These are phyloP conservation scores for Cicer chorassanicum DNA, from an alignment of 306 rosid genomes.

Conservation along the genomic window DNA sequence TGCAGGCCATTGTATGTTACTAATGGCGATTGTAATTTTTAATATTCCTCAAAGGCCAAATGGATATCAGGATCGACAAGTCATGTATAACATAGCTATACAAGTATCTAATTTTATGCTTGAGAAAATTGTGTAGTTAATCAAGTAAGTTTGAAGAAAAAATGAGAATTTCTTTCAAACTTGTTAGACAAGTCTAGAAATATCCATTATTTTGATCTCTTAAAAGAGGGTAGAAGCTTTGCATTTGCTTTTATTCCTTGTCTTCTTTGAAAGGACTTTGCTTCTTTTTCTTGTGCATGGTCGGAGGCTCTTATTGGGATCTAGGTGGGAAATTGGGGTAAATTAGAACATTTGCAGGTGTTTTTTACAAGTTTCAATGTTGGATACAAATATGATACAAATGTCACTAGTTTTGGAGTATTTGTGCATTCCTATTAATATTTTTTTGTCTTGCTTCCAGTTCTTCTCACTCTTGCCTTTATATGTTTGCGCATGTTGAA, in stretches of 20 bases:
- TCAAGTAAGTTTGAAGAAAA: constrained; percentile 24
- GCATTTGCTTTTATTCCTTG: constrained; percentile 2
- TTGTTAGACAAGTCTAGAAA: constrained; percentile 16
- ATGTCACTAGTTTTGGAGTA: background rate
- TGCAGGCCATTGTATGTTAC: constrained; percentile 20
- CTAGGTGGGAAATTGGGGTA: background rate
- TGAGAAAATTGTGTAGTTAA: constrained; percentile 23
- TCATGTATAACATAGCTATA: background rate
- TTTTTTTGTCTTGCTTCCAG: constrained; percentile 21
- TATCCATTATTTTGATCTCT: constrained; percentile 11
- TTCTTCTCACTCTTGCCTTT: constrained; percentile 27
- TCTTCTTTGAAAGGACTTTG: constrained; percentile 8
- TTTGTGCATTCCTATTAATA: background rate
- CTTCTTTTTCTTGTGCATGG: background rate
- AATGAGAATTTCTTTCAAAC: constrained; percentile 6
- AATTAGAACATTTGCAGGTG: background rate
- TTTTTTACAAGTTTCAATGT: constrained; percentile 1
- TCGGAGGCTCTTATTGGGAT: background rate
- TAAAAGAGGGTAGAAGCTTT: background rate
- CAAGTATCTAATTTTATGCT: background rate
- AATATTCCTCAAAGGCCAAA: background rate
- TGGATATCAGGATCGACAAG: constrained; percentile 13
- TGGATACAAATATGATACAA: background rate
- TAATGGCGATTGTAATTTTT: background rate
- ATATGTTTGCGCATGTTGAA: background rate